Conservation (phyloP, 805 yeast genomes). For the Ogataea paraovalis region DNA sequence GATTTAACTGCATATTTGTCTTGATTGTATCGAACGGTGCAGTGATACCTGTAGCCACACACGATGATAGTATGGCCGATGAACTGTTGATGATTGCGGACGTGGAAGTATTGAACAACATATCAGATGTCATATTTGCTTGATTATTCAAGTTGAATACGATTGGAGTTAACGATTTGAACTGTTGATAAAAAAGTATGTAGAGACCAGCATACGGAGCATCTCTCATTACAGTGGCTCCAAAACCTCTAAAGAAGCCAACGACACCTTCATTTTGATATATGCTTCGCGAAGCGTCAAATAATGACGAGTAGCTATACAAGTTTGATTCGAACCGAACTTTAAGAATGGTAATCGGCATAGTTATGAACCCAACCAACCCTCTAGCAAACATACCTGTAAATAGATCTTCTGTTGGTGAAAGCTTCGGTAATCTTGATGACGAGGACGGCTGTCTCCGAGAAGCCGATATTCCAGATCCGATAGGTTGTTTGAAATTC, state of each 20-base stretch:
- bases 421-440: conserved; percentile 65
- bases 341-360: conserved; percentile 92
- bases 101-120: conserved; percentile 16
- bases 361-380: conserved; percentile 76
- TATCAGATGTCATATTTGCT: no score
- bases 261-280: conserved; percentile 45
- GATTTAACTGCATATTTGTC: conserved; percentile 80
- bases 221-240: conserved; percentile 84
- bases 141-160: conserved; percentile 28
- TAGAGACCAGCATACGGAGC: conserved; percentile 97
- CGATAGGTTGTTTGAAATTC: conserved; percentile 14
- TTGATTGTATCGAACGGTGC: conserved; percentile 95
- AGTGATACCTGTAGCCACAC: conserved; percentile 76
- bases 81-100: conserved; percentile 59
- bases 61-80: conserved; percentile 79
- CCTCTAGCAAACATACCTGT: conserved; percentile 82
- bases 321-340: conserved; percentile 83
- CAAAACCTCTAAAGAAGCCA: conserved; percentile 84
- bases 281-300: conserved; percentile 57
- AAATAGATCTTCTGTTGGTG: conserved; percentile 62
- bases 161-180: conserved; percentile 54
- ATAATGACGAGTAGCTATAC: conserved; percentile 63
- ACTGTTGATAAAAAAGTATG: conserved; percentile 76
- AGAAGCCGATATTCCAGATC: conserved; percentile 4
- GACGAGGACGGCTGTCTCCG: conserved; percentile 21